A percentile compares a stretch with the other conserved stretches of the same genome.
Evolutionary conservation across 768 basidiomycete species (phyloP).

Genomic region (Psilocybe azurescens): DNA sequence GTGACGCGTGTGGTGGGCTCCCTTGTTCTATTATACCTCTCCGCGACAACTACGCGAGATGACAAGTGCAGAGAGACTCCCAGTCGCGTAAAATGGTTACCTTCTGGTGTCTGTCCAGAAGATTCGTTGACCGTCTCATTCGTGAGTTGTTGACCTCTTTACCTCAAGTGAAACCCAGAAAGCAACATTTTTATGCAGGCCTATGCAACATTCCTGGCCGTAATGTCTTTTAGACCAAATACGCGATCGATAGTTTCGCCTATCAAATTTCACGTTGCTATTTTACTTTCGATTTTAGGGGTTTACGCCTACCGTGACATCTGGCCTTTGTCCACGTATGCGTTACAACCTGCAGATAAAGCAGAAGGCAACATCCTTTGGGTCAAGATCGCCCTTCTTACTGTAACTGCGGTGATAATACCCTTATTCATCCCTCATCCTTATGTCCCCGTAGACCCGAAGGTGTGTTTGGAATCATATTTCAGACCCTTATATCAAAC

Average conservation of each 20-base stretch:
- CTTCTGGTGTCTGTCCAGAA: conserved; percentile 13
- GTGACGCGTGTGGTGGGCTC: conserved; percentile 4
- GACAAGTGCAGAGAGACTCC: neutral
- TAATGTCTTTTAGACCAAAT: conserved; percentile 36
- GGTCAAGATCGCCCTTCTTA: conserved; percentile 50
- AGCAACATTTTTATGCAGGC: neutral
- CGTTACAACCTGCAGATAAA: conserved; percentile 45
- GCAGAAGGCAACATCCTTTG: conserved; percentile 52
- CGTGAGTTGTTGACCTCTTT: neutral
- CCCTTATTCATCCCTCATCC: conserved; percentile 56
- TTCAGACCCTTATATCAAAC: too few species aligned
- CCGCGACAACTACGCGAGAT: neutral
- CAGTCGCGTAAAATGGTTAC: neutral
- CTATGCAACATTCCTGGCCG: neutral
- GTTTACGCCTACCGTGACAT: conserved; percentile 62
- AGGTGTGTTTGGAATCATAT: conserved; percentile 25
- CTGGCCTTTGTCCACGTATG: conserved; percentile 58
- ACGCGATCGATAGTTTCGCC: conserved; percentile 27
- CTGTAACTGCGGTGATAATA: conserved; percentile 46
- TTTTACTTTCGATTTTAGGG: conserved; percentile 35
- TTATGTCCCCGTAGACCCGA: conserved; percentile 56
- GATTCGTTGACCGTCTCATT: conserved; percentile 1
- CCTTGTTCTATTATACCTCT: conserved; percentile 3
- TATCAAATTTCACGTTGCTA: conserved; percentile 26
- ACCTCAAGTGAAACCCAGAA: neutral